Evolutionary conservation across 2,329 filamentous ascomycete species (phyloP), one percentile per base, ranked within the genome.

Genomic region (Penicillium concentricum): DNA sequence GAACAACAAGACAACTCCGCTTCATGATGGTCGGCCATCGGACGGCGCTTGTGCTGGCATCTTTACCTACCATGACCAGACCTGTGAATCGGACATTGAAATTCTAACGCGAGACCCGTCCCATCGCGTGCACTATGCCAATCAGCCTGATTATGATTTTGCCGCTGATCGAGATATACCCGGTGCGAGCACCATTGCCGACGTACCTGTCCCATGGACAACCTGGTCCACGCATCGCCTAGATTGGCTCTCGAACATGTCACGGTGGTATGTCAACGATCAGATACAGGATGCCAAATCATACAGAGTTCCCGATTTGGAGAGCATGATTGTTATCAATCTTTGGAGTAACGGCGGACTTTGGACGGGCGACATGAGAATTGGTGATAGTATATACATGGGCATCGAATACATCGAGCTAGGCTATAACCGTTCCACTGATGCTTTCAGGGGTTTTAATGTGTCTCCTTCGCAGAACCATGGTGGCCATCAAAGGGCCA

Each of bases 71-170:
- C 72, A 70, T 56, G 73, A 79, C 39, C 71, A 76, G 47, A 69
- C 61, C 30, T 79, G 79, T 61, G 81, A 83, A 63, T 79, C 77
- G 0, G 81, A 83, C 59, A 79, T 83, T 58, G 81, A 83, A 67
- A 80, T 83, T 57, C 68, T 82, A 12, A 83, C 81, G 1, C 67
- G 72, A 5, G 80, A 82, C 51, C 73, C 77, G 1, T 69, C 66
- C 1, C 68, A 72, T 54, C 74, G 71, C 4, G 74, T 81, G 5
- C 76, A 75, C 34, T 77, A 75, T 46, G 69, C 74, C 16, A 78
- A 77, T 52, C 76, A 78, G 56, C 75, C 76, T 2, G 74, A 76
- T 55, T 77, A 76, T 54, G 71, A 77, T 54, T 65, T 70, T 2
- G 37, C 62, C 32, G 68, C 65, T 1, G 72, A 75, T 42, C 45